Percentiles rank a stretch among this genome's conserved stretches.
Evolutionary conservation across 495 filamentous ascomycete species (phyloP).

Genomic region (Penicillium macrosclerotiorum): DNA sequence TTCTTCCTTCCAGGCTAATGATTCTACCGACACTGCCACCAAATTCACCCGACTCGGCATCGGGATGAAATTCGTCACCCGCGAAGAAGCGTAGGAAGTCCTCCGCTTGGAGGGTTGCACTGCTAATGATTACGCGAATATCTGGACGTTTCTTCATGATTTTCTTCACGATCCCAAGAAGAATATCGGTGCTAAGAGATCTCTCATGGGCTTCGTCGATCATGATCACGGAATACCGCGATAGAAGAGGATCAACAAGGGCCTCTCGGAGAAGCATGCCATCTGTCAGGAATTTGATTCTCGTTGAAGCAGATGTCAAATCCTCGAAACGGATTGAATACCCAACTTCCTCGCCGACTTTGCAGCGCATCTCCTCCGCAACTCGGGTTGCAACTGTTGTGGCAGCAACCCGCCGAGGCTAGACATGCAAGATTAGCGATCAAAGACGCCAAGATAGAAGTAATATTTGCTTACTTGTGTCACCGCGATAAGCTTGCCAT

Average conservation of each 20-base stretch:
- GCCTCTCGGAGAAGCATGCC: conserved; percentile 92
- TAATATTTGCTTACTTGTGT: conserved; percentile 69
- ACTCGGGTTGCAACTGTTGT: conserved; percentile 89
- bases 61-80: conserved; percentile 39
- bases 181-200: conserved; percentile 88
- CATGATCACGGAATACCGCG: conserved; percentile 96
- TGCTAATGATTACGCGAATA: conserved; percentile 86
- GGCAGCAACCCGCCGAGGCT: conserved; percentile 91
- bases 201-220: conserved; percentile 98
- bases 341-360: conserved; percentile 90
- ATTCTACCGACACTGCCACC: conserved; percentile 61
- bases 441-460: not conserved
- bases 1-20: conserved; percentile 85
- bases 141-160: conserved; percentile 80
- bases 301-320: conserved; percentile 79
- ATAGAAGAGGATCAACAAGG: conserved; percentile 87
- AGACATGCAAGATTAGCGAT: conserved; percentile 18
- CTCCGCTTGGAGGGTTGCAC: conserved; percentile 90
- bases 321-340: conserved; percentile 98
- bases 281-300: conserved; percentile 96
- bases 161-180: conserved; percentile 94
- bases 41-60: conserved; percentile 38
- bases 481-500: conserved; percentile 79
- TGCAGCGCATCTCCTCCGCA: conserved; percentile 88
- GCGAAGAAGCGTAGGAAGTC: conserved; percentile 84